Percentiles rank a stretch among this genome's conserved stretches.
These are phyloP conservation scores for Metarhizium humberi DNA, from an alignment of 2,329 filamentous ascomycete species.

Conservation along the genomic window DNA sequence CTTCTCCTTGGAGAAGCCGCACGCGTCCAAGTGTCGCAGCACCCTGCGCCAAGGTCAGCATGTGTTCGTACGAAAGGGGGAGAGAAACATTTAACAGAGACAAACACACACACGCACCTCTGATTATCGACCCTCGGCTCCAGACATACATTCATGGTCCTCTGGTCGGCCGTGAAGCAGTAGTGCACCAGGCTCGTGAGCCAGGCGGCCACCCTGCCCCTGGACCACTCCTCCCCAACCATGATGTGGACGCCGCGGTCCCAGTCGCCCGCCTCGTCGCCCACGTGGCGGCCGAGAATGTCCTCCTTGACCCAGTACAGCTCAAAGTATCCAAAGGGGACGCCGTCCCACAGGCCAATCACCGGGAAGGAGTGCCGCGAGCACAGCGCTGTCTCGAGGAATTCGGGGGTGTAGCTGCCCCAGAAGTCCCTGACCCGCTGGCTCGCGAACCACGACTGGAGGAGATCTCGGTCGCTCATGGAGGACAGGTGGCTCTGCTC, in stretches of 20 bases:
- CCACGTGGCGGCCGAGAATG: constrained; percentile 58
- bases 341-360: constrained; percentile 88
- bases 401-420: constrained; percentile 58
- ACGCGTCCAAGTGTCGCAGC: constrained; percentile 54
- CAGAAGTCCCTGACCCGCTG: constrained; percentile 79
- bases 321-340: constrained; percentile 95
- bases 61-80: neutral
- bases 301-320: constrained; percentile 98
- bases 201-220: constrained; percentile 77
- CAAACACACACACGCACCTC: constrained; percentile 44
- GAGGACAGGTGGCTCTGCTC: constrained; percentile 30
- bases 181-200: constrained; percentile 80
- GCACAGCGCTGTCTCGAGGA: constrained; percentile 56
- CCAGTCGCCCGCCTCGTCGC: constrained; percentile 62
- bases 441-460: constrained; percentile 84
- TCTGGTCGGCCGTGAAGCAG: constrained; percentile 64
- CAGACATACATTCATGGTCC: constrained; percentile 75
- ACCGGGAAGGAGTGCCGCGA: constrained; percentile 76
- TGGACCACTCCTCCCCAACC: constrained; percentile 85
- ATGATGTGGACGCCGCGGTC: constrained; percentile 84
- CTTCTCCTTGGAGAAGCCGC: constrained; percentile 78
- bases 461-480: constrained; percentile 46
- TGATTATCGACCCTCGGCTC: constrained; percentile 88
- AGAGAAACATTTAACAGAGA: neutral
- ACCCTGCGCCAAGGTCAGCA: constrained; percentile 10